These are phyloP conservation scores for Paramarasmius palmivorus DNA, from an alignment of 1,284 basidiomycete genomes.

Conservation along the genomic window DNA sequence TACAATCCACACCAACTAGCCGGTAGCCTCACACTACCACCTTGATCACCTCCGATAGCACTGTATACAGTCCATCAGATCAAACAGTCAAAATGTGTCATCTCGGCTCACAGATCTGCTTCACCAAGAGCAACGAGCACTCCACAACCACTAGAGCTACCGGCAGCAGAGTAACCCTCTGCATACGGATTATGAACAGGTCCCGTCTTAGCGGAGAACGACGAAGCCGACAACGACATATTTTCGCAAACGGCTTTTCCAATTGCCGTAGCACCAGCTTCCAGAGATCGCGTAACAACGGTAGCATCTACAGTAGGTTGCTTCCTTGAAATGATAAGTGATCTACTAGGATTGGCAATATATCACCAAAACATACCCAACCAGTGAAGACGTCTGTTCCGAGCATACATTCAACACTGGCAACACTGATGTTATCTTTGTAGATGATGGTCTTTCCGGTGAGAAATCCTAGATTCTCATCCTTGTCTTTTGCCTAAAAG, in stretches of 20 bases:
- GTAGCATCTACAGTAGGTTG: slow-evolving; percentile 13
- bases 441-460: slow-evolving; percentile 2
- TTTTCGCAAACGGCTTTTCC: slow-evolving; percentile 16
- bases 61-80: neutral
- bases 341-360: neutral
- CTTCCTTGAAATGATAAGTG: neutral
- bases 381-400: slow-evolving; percentile 11
- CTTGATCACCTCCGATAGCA: slow-evolving; percentile 14
- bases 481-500: slow-evolving; percentile 7
- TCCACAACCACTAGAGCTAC: slow-evolving; percentile 14
- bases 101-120: slow-evolving; percentile 7
- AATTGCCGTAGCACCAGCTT: slow-evolving; percentile 11
- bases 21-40: slow-evolving; percentile 10
- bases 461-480: slow-evolving; percentile 3
- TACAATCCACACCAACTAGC: slow-evolving; percentile 11
- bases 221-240: slow-evolving; percentile 11
- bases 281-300: slow-evolving; percentile 12
- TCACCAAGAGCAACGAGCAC: slow-evolving; percentile 7
- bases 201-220: slow-evolving; percentile 13
- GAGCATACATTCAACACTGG: slow-evolving; percentile 10
- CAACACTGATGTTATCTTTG: slow-evolving; percentile 11
- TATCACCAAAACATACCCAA: slow-evolving; percentile 4
- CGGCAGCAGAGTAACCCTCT: slow-evolving; percentile 11
- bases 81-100: neutral
- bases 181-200: slow-evolving; percentile 15